Conservation (phyloP, 805 yeast genomes). For the Grigorovia yakushimaensis region DNA sequence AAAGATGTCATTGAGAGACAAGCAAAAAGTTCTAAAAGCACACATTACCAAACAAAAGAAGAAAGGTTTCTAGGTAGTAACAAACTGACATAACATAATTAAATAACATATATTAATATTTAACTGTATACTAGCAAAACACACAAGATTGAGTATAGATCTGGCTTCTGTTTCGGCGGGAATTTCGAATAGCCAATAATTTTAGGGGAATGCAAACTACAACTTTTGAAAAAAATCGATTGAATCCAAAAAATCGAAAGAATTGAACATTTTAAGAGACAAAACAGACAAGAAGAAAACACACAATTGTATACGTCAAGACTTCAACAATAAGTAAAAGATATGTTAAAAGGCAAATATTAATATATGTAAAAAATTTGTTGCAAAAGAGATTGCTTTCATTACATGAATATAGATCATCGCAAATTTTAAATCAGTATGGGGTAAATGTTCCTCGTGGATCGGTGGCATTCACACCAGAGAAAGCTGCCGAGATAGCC, state of each 20-base stretch:
- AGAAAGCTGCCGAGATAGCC: constrained; percentile 80
- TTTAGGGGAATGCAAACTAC: not conserved
- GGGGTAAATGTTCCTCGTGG: constrained; percentile 91
- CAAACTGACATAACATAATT: no score
- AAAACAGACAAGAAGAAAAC: not conserved
- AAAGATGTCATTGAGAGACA: constrained; percentile 79
- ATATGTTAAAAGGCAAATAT: not conserved
- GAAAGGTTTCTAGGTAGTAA: constrained; percentile 44
- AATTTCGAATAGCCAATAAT: not conserved
- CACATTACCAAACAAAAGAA: constrained; percentile 87
- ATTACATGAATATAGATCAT: constrained; percentile 93
- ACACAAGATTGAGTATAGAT: not conserved
- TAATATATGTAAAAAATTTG: not conserved
- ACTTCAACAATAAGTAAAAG: constrained; percentile 34
- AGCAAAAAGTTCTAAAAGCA: constrained; percentile 76
- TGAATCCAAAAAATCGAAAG: no score
- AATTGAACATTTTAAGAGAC: no score
- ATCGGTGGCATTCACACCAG: constrained; percentile 79
- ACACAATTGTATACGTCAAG: no score
- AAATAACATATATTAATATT: no score
- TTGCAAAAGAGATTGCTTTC: constrained; percentile 58
- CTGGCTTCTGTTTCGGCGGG: not conserved
- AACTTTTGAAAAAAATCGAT: no score
- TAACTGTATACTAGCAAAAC: not conserved
- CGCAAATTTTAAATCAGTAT: constrained; percentile 69